These are phyloP conservation scores for Termitomyces sp. DNA, from an alignment of 768 basidiomycete genomes.

Conservation along the genomic window DNA sequence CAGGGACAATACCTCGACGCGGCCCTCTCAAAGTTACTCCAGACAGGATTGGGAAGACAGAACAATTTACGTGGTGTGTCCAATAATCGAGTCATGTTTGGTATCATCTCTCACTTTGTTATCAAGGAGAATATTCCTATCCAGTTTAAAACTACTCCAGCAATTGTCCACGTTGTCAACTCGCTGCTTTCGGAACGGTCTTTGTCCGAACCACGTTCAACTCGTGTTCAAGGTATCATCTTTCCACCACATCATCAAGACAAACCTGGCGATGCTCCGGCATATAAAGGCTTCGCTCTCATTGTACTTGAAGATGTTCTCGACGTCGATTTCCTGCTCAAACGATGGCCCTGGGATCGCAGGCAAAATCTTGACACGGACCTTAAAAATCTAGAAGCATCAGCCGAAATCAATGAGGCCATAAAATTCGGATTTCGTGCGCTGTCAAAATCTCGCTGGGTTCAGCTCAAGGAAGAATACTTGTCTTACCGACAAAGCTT, in stretches of 20 bases:
- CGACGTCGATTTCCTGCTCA: constrained; percentile 38
- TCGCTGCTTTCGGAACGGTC: constrained; percentile 24
- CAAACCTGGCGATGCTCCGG: constrained; percentile 44
- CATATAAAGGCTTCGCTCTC: constrained; percentile 74
- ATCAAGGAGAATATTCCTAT: constrained; percentile 67
- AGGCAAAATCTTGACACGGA: not conserved
- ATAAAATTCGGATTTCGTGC: constrained; percentile 54
- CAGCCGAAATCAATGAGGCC: constrained; percentile 32
- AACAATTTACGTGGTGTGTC: constrained; percentile 65
- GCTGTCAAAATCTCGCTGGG: constrained; percentile 57
- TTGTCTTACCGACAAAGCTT: constrained; percentile 54
- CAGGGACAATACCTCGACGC: constrained; percentile 25
- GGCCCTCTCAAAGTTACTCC: constrained; percentile 17
- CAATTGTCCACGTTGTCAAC: constrained; percentile 41
- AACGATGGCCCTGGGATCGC: constrained; percentile 60
- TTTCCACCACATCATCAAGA: constrained; percentile 66
- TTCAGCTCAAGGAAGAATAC: constrained; percentile 63
- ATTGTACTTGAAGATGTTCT: constrained; percentile 43
- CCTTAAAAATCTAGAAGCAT: not conserved
- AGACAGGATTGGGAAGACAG: constrained; percentile 55
- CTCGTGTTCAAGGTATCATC: constrained; percentile 45
- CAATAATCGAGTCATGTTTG: not conserved
- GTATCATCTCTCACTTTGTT: not conserved
- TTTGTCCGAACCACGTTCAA: not conserved
- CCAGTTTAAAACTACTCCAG: constrained; percentile 44